Evolutionary conservation across 2,329 filamentous ascomycete species (phyloP).

Genomic region (Penicillium sp.): DNA sequence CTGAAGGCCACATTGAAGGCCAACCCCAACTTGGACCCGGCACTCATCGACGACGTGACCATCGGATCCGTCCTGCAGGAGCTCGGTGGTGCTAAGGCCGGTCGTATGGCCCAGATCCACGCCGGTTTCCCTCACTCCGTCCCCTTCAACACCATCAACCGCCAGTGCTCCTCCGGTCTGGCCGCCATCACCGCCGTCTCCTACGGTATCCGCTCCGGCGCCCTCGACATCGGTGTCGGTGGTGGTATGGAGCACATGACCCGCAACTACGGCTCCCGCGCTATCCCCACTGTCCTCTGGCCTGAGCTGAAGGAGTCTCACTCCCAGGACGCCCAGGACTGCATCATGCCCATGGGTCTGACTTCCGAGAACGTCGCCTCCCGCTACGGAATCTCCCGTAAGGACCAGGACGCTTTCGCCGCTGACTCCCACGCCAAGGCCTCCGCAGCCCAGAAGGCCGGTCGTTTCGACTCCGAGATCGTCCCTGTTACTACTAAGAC

Average conservation of each 20-base stretch:
- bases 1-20: slow-evolving; percentile 69
- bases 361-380: slow-evolving; percentile 86
- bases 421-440: slow-evolving; percentile 73
- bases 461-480: slow-evolving; percentile 76
- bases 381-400: slow-evolving; percentile 70
- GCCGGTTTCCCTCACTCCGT: slow-evolving; percentile 73
- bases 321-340: slow-evolving; percentile 73
- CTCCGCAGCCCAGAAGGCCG: slow-evolving; percentile 65
- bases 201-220: slow-evolving; percentile 71
- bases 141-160: slow-evolving; percentile 82
- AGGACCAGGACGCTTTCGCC: slow-evolving; percentile 82
- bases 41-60: slow-evolving; percentile 74
- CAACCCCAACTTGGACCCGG: slow-evolving; percentile 70
- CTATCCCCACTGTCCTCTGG: slow-evolving; percentile 84
- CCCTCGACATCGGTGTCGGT: slow-evolving; percentile 73
- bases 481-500: slow-evolving; percentile 74
- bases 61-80: slow-evolving; percentile 89
- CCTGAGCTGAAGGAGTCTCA: slow-evolving; percentile 65
- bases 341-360: slow-evolving; percentile 91
- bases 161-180: slow-evolving; percentile 78
- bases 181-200: slow-evolving; percentile 75
- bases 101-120: slow-evolving; percentile 86
- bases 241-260: slow-evolving; percentile 98
- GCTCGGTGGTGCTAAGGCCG: slow-evolving; percentile 86
- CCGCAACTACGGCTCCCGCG: slow-evolving; percentile 78